Evolutionary conservation across 2,329 filamentous ascomycete genomes (phyloP).

Genomic region (Aotearoamyces nothofagi): DNA sequence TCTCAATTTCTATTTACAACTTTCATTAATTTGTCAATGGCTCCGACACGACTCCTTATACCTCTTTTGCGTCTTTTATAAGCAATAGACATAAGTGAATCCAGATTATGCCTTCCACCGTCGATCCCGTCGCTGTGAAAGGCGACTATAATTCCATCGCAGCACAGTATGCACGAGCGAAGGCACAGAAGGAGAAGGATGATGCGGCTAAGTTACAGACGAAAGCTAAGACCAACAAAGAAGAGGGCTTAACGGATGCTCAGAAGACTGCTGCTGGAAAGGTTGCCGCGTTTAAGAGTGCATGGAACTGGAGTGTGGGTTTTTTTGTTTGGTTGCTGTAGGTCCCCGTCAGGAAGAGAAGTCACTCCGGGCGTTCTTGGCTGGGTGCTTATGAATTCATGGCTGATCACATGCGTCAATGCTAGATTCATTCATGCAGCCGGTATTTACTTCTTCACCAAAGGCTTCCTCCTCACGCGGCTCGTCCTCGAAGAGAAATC

Average conservation of each 20-base stretch:
- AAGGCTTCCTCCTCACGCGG: slow-evolving; percentile 84
- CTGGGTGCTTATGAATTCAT: no score
- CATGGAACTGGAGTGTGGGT: slow-evolving; percentile 17
- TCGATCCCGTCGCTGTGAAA: not conserved
- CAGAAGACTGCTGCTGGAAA: slow-evolving; percentile 13
- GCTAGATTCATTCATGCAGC: slow-evolving; percentile 47
- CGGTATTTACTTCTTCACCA: slow-evolving; percentile 85
- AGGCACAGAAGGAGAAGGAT: slow-evolving; percentile 15
- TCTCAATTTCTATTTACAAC: no score
- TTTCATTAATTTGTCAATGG: no score
- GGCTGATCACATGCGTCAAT: no score
- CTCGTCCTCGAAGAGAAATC: slow-evolving; percentile 67
- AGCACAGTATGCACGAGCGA: slow-evolving; percentile 18
- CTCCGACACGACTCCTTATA: no score
- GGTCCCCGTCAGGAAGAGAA: no score
- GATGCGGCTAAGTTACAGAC: no score
- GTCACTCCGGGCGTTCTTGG: no score
- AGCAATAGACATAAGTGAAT: no score
- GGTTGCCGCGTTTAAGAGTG: slow-evolving; percentile 10
- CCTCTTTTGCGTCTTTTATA: no score
- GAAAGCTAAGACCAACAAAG: slow-evolving; percentile 2
- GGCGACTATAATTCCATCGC: slow-evolving; percentile 16
- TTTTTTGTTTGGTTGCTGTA: slow-evolving; percentile 19
- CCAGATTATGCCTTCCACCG: no score
- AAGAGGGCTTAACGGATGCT: slow-evolving; percentile 2